Conservation (phyloP, 139 green algal species). For the Tetraselmis chui region DNA sequence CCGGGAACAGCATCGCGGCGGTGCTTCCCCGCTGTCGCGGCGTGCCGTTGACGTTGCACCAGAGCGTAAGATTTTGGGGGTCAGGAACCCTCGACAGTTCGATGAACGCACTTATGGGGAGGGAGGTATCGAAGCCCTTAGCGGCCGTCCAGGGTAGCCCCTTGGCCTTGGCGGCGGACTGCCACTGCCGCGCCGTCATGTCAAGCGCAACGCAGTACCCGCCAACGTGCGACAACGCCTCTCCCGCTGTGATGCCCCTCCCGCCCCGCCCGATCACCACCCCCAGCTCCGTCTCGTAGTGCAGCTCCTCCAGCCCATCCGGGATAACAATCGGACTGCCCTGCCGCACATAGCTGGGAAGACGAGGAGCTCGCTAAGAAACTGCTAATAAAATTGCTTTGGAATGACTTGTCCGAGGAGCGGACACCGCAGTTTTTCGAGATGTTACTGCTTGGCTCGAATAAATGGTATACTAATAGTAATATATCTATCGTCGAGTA, state of each 20-base stretch:
- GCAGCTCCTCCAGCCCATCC: not conserved
- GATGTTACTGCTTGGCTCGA: not conserved
- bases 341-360: not conserved
- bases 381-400: not conserved
- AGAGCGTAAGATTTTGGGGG: not conserved
- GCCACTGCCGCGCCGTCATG: not conserved
- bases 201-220: not conserved
- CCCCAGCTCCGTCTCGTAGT: not conserved
- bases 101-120: not conserved
- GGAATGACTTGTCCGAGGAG: not conserved
- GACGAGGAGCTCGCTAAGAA: not conserved
- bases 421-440: not conserved
- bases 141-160: not conserved
- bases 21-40: not conserved
- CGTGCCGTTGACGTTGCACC: not conserved
- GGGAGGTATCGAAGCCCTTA: not conserved
- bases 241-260: not conserved
- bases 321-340: not conserved
- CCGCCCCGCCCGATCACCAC: not conserved
- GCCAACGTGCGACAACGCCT: not conserved
- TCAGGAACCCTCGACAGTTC: not conserved
- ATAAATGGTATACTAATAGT: not conserved
- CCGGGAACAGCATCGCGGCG: not conserved
- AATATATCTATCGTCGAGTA: too few relatives aligned
- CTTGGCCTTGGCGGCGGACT: not conserved